Evolutionary conservation across 805 yeast species (phyloP), one percentile per base, ranked within the genome.

Genomic region (Cyberlindnera japonica): DNA sequence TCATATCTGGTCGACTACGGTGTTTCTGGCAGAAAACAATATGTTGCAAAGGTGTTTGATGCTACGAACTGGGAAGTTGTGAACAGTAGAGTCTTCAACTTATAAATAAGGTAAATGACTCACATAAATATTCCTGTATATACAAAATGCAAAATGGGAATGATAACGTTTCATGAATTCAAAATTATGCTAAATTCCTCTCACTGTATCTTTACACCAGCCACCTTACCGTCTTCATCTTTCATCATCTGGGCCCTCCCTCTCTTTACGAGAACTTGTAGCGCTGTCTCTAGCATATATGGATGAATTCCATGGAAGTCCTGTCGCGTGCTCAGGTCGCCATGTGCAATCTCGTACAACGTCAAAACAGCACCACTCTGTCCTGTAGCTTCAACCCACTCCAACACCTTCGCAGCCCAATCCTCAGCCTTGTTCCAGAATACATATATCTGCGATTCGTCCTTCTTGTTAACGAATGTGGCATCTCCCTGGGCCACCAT

Each of bases 1-100:
- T 87, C 96, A n/a, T 93, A 82, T 61, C 54, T 88, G 33, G 67
- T 75, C 20, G 98, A 93, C 63, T 91, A 82, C 63, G 96, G 97
- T 34, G 72, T 86, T 37, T 58, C 53, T 17, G 95, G 93, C 18
- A 83, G 82, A 65, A 68, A 75, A 32, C 69, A 74, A 38, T 93
- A 84, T 63, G 72, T 93, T 50, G 75, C 75, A 45, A 81, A 81
- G 47, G 80, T 81, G 56, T 81, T 95, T 79, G 75, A 79, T 38
- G 72, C 87, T 49, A 74, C 90, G 44, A 81, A 91, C 65, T 93
- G 99, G 99, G 72, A 77, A 37, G 80, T 81, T 29, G 72, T 83
- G 22, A 79, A 77, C 48, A 56, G 55, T 31, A 65, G 75, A 54
- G 54, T 68, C 17, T 69, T 59, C 43, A 41, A 43, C 26, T 31